Conservation (phyloP, 495 filamentous ascomycete species). For the Penicillium parvum region DNA sequence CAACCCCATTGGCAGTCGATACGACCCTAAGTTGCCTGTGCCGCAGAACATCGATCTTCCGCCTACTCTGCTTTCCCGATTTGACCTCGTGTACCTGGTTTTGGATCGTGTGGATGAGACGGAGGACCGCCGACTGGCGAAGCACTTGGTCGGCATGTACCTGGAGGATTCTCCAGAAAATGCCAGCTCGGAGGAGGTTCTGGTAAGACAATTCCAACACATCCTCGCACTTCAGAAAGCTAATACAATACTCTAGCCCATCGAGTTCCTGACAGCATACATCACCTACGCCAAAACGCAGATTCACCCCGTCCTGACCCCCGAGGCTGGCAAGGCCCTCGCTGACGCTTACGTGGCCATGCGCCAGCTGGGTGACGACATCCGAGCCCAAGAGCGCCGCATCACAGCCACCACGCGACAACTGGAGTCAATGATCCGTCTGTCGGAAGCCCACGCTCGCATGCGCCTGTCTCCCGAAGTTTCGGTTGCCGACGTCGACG, state of each 20-base stretch:
- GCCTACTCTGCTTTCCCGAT: constrained; percentile 89
- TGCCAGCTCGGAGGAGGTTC: constrained; percentile 67
- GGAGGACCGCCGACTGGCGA: constrained; percentile 79
- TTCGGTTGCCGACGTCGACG: constrained; percentile 75
- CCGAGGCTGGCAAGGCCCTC: constrained; percentile 73
- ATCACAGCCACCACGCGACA: constrained; percentile 97
- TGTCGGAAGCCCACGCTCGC: constrained; percentile 93
- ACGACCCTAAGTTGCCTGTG: constrained; percentile 91
- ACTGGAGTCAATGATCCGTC: constrained; percentile 93
- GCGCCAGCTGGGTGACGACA: constrained; percentile 92
- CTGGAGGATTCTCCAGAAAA: constrained; percentile 88
- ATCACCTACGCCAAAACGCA: constrained; percentile 94
- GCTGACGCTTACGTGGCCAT: constrained; percentile 88
- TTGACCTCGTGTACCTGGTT: constrained; percentile 95
- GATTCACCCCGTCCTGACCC: constrained; percentile 74
- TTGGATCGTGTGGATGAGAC: constrained; percentile 89
- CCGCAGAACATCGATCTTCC: constrained; percentile 98
- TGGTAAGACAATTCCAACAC: constrained; percentile 54
- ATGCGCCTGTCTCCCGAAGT: constrained; percentile 82
- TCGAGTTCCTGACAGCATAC: constrained; percentile 94
- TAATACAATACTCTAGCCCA: constrained; percentile 48
- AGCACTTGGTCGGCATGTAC: constrained; percentile 95
- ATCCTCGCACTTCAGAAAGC: neutral
- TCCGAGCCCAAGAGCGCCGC: constrained; percentile 86
- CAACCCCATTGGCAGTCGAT: constrained; percentile 95